A percentile compares a stretch with the other conserved stretches of the same genome.
phyloP scores from a whole-genome alignment of 2,329 filamentous ascomycete genomes.

The Penicillium capsulatum region DNA sequence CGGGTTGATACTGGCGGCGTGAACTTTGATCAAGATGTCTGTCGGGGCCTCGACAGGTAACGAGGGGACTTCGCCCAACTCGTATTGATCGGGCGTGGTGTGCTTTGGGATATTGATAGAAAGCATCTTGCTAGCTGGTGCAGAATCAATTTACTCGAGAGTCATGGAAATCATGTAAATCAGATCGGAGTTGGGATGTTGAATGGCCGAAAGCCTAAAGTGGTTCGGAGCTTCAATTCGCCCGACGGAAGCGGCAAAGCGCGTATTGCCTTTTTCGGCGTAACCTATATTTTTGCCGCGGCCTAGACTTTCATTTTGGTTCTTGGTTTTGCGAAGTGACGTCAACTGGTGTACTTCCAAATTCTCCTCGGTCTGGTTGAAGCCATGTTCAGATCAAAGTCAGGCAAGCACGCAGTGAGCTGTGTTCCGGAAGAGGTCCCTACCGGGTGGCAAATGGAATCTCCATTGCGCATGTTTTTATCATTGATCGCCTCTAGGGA shows the following conservation, averaged over 20 bases:
- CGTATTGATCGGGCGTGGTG: conserved; percentile 18
- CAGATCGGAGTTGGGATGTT: neutral
- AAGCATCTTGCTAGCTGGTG: conserved; percentile 13
- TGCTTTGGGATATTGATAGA: conserved; percentile 16
- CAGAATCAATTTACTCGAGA: neutral
- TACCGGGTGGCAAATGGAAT: too few relatives aligned
- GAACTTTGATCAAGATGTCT: conserved; percentile 30
- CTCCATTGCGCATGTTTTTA: too few relatives aligned
- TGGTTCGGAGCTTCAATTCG: conserved; percentile 7
- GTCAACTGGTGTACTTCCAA: too few relatives aligned
- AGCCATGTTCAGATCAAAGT: too few relatives aligned
- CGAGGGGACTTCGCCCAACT: conserved; percentile 14
- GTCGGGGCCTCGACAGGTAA: conserved; percentile 13
- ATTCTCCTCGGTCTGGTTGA: too few relatives aligned
- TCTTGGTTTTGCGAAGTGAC: too few relatives aligned
- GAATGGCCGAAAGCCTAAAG: neutral
- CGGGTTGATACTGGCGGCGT: conserved; percentile 45
- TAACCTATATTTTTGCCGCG: too few relatives aligned
- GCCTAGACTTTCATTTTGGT: too few relatives aligned
- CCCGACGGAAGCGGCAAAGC: conserved; percentile 6
- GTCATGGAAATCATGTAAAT: neutral
- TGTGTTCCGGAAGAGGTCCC: too few relatives aligned
- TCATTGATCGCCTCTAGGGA: too few relatives aligned
- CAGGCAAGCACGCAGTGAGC: too few relatives aligned
- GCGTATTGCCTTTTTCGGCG: too few relatives aligned